Percentiles rank a stretch among this genome's conserved stretches.
These are phyloP conservation scores for Spiraea crenata DNA, from an alignment of 331 rosid genomes.

Conservation along the genomic window DNA sequence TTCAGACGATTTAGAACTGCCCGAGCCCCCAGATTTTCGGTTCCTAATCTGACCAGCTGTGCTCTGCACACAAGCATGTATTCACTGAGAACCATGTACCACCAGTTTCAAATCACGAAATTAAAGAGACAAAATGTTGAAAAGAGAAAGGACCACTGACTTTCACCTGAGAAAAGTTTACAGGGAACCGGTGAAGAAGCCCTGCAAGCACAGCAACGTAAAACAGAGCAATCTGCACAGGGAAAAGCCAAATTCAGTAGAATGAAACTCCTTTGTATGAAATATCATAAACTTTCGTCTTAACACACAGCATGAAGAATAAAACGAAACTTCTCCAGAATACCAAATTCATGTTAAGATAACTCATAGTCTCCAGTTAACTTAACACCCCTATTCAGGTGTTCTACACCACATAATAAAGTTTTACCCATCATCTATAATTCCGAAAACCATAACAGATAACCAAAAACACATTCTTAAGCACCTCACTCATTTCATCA, in stretches of 20 bases:
- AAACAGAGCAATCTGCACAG: constrained; percentile 81
- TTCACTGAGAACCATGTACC: constrained; percentile 28
- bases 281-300: neutral
- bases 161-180: constrained; percentile 80
- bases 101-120: constrained; percentile 19
- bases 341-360: neutral
- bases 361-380: neutral
- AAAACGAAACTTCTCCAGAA: neutral
- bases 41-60: constrained; percentile 88
- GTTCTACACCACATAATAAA: neutral
- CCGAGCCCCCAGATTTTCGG: constrained; percentile 76
- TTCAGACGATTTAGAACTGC: constrained; percentile 71
- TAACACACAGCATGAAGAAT: neutral
- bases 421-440: neutral
- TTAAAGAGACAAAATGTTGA: neutral
- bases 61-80: constrained; percentile 57
- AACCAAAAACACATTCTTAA: no score
- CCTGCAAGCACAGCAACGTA: constrained; percentile 87
- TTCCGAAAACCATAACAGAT: neutral
- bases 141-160: constrained; percentile 18
- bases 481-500: neutral
- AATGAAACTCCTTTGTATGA: constrained; percentile 5
- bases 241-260: constrained; percentile 18
- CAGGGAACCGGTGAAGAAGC: constrained; percentile 85
- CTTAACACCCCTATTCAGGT: neutral